These are phyloP conservation scores for Colletotrichum sp. DNA, from an alignment of 2,329 filamentous ascomycete genomes.

Conservation along the genomic window DNA sequence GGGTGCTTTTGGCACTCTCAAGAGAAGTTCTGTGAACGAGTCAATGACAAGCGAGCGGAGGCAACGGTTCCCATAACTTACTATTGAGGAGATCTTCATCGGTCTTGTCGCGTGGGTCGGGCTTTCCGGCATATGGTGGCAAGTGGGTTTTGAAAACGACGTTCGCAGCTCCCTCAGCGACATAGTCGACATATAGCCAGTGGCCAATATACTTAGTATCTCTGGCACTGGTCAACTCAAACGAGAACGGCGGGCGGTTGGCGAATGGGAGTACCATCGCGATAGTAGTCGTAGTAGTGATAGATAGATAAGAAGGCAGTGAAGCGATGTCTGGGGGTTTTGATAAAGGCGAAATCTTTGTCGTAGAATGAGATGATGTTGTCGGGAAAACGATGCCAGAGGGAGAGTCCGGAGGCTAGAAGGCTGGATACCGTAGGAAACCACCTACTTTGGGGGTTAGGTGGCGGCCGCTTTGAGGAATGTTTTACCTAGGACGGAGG, in stretches of 20 bases:
- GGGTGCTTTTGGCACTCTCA: conserved; percentile 44
- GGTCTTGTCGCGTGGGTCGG: background rate
- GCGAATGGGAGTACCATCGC: background rate
- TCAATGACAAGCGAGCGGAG: background rate
- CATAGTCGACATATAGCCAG: conserved; percentile 34
- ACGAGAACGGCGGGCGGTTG: background rate
- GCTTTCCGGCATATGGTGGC: background rate
- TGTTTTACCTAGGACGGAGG: background rate
- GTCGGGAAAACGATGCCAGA: background rate
- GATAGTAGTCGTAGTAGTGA: background rate
- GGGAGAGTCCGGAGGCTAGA: background rate
- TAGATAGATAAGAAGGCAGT: background rate
- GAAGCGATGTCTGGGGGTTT: background rate
- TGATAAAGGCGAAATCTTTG: background rate
- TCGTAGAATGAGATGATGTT: background rate
- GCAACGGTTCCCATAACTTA: background rate
- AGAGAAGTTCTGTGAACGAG: conserved; percentile 32
- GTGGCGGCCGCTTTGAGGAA: background rate
- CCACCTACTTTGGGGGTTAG: background rate
- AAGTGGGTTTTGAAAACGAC: conserved; percentile 62
- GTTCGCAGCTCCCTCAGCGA: conserved; percentile 79
- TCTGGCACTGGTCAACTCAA: background rate
- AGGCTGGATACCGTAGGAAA: background rate
- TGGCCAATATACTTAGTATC: conserved; percentile 20
- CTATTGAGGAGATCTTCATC: background rate